Evolutionary conservation across 1,284 basidiomycete genomes (phyloP), one percentile per base, ranked within the genome.

Genomic region (Agaricales sp.): DNA sequence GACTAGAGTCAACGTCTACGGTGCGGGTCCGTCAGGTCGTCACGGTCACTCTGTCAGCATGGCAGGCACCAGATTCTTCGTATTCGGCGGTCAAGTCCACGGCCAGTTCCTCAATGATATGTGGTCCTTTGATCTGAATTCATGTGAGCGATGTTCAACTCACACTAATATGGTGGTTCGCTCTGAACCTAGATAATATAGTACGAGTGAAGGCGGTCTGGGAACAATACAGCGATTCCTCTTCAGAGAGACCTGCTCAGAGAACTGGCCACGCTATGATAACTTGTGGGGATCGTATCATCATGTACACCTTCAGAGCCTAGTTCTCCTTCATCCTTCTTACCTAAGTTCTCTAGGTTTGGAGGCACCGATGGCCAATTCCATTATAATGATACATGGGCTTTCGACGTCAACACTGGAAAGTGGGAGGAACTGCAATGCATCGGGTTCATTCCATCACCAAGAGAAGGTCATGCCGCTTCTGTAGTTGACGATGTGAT

Each of bases 361-460:
- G 96, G 96, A 45, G 96, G 96, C 48, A 99, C 96, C 3, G 96
- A 99, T 60, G 95, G 94, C 21, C 86, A 90, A 63, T 99, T 92
- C 67, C 96, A 99, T 66, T 99, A 99, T 70, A 99, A 99, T 66
- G 96, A 99, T 63, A 99, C 95, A 3, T 99, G 96, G 96, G 78
- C 85, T 21, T 98, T 92, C 65, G 93, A 97, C 64, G 74, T 93
- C 44, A 75, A 74, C 24, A 87, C 91, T 0, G 77, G 79, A 51
- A 77, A 69, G 45, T 99, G 96, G 96, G 77, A 86, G 12, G 96
- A 99, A 64, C 72, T 99, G 50, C 84, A 87, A 38, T 99, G 96
- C 67, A 98, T 98, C 51, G 96, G 96, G 1, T 99, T 91, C 66
- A 97, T 98, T 52, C 96, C 96, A 14, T 87, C 91, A 4, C 92